phyloP scores from a whole-genome alignment of 2,329 filamentous ascomycete species.

The Monilinia polystroma region DNA sequence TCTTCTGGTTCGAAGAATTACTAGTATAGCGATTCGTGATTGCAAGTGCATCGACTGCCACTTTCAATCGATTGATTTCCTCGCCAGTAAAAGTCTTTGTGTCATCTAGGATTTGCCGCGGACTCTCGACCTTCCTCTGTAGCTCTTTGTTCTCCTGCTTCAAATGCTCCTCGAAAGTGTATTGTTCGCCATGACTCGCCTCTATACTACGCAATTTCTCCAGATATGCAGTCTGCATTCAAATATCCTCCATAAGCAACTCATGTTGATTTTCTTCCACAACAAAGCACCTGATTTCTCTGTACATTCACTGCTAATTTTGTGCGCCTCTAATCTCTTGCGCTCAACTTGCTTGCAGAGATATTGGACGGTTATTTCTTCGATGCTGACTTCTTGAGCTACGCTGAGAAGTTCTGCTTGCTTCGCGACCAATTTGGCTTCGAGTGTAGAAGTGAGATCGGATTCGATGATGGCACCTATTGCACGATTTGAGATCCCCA shows the following conservation, averaged over 20 bases:
- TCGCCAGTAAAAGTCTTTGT: background rate
- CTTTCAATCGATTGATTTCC: background rate
- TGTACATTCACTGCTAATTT: background rate
- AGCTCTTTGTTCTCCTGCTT: background rate
- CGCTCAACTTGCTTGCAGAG: background rate
- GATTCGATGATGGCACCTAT: background rate
- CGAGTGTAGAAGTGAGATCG: background rate
- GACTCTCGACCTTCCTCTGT: no score
- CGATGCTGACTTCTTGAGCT: background rate
- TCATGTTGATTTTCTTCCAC: background rate
- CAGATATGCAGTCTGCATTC: background rate
- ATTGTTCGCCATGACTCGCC: no score
- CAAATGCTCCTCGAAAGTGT: background rate
- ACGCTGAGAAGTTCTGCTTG: background rate
- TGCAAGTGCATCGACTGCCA: background rate
- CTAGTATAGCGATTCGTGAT: background rate
- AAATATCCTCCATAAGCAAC: background rate
- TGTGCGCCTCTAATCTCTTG: background rate
- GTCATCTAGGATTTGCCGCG: no score
- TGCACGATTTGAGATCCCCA: background rate
- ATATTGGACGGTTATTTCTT: background rate
- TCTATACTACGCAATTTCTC: background rate
- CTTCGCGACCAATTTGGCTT: background rate
- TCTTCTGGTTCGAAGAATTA: background rate
- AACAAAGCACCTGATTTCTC: background rate